phyloP scores from a whole-genome alignment of 352 stramenopile genomes.

The Pythium grandisporangium region DNA sequence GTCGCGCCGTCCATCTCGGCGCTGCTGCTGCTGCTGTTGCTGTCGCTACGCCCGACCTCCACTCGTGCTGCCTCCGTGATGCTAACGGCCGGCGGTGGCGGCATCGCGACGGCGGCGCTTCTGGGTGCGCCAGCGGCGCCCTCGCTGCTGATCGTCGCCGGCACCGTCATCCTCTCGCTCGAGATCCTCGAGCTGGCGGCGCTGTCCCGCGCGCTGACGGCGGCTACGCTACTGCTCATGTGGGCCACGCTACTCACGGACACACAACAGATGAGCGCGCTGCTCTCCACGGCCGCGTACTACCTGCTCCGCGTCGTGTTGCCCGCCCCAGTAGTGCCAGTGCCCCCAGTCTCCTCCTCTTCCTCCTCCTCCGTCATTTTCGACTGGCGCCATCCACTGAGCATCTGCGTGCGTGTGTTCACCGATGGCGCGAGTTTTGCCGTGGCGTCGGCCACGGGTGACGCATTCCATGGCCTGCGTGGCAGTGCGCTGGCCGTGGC shows the following conservation, averaged over 20 bases:
- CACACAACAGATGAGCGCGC: constrained; percentile 30
- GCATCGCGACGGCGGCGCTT: background rate
- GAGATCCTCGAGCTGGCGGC: constrained; percentile 50
- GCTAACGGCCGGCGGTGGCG: background rate
- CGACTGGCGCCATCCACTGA: constrained; percentile 16
- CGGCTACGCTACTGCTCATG: constrained; percentile 21
- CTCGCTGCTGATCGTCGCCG: constrained; percentile 36
- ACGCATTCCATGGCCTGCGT: background rate
- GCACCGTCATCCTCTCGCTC: constrained; percentile 35
- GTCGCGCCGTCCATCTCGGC: background rate
- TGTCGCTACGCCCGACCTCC: background rate
- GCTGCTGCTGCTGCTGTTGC: background rate
- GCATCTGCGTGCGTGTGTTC: constrained; percentile 44
- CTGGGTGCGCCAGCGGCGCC: constrained; percentile 9
- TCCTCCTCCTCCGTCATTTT: constrained; percentile 25
- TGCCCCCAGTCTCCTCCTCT: constrained; percentile 22
- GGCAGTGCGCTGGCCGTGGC: background rate
- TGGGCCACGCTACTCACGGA: constrained; percentile 23
- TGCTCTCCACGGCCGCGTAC: constrained; percentile 31
- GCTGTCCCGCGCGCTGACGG: constrained; percentile 27
- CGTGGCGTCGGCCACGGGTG: constrained; percentile 2
- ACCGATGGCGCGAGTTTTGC: constrained; percentile 46
- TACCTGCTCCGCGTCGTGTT: no score
- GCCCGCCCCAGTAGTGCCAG: no score
- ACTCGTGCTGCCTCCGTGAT: background rate